phyloP scores from a whole-genome alignment of 306 rosid species.

The Hippophae rhamnoides region DNA sequence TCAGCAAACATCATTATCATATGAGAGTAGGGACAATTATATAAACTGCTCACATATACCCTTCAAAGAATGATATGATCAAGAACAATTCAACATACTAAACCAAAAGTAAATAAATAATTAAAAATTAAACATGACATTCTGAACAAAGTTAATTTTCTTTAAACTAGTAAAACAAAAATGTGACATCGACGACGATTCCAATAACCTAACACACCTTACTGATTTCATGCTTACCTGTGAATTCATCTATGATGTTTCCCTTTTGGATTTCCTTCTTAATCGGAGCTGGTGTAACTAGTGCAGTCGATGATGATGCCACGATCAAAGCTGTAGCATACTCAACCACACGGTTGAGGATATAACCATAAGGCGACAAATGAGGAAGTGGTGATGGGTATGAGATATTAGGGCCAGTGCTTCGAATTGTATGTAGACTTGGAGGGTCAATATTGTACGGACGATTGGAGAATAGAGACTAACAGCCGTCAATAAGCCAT shows the following conservation, averaged over 20 bases:
- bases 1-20: no score
- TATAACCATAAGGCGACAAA: conserved; percentile 56
- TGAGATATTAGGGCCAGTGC: conserved; percentile 36
- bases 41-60: no score
- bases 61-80: no score
- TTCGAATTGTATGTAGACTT: conserved; percentile 49
- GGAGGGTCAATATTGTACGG: conserved; percentile 48
- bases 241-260: conserved; percentile 68
- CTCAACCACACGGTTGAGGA: conserved; percentile 52
- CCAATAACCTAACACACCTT: conserved; percentile 88
- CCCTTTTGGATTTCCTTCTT: conserved; percentile 39
- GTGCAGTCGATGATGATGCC: conserved; percentile 27
- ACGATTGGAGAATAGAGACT: conserved; percentile 64
- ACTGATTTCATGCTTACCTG: conserved; percentile 79
- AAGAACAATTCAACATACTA: no score
- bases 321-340: conserved; percentile 66
- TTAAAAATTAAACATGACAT: no score
- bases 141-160: no score
- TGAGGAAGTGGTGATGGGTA: conserved; percentile 27
- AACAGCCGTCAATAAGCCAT: conserved; percentile 83
- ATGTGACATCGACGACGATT: conserved; percentile 64
- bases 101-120: no score
- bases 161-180: no score
- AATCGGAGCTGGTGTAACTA: conserved; percentile 12
- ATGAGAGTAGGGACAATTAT: no score